These are phyloP conservation scores for Solanum bulbocastanum DNA, from an alignment of 257 asterid species.

Conservation along the genomic window DNA sequence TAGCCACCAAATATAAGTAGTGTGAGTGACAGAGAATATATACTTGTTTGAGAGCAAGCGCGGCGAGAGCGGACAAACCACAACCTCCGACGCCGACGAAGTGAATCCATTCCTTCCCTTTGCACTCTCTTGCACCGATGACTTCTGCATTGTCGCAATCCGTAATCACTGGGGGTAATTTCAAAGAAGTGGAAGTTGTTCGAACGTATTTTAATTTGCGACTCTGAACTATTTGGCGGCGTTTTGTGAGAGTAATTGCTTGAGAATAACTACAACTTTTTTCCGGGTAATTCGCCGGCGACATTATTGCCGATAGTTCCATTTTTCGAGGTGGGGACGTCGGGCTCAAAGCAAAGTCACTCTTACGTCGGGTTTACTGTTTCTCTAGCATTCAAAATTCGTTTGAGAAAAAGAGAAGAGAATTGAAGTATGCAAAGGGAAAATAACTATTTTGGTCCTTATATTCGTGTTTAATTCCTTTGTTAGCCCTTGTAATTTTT, in stretches of 20 bases:
- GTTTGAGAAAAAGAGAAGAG: not conserved
- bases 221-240: not conserved
- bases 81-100: constrained; percentile 34
- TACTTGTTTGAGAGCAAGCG: constrained; percentile 28
- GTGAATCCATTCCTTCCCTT: constrained; percentile 19
- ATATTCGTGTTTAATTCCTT: not conserved
- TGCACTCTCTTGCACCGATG: not conserved
- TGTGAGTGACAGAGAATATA: not conserved
- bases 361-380: not conserved
- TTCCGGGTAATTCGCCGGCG: constrained; percentile 1
- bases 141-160: not conserved
- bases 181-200: not conserved
- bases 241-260: not conserved
- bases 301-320: constrained; percentile 7
- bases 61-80: constrained; percentile 32
- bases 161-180: not conserved
- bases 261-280: not conserved
- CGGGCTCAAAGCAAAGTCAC: not conserved
- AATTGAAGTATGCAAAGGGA: not conserved
- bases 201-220: not conserved
- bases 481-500: not conserved
- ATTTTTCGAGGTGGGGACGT: not conserved
- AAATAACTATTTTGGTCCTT: not conserved
- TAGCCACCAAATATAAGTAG: not conserved
- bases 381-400: not conserved